These are phyloP conservation scores for Dactylellina sp. DNA, from an alignment of 2,329 filamentous ascomycete genomes.

Conservation along the genomic window DNA sequence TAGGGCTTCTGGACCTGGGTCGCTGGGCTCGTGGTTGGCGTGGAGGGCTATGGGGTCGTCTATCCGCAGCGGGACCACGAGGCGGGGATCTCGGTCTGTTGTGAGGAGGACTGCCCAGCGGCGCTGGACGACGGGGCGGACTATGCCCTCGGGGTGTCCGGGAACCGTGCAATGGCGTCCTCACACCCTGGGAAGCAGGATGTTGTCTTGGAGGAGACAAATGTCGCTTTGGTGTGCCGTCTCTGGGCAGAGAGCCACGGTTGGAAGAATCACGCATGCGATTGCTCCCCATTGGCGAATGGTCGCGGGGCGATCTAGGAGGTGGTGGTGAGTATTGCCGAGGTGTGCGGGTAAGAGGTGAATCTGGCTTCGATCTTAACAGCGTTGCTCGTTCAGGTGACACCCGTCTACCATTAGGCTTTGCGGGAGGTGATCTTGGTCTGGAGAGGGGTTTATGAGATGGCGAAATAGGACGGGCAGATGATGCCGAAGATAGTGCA, in stretches of 20 bases:
- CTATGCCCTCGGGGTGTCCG: constrained; percentile 22
- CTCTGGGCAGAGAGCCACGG: constrained; percentile 16
- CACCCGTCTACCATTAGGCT: constrained; percentile 26
- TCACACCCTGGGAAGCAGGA: constrained; percentile 13
- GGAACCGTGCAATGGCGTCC: constrained; percentile 19
- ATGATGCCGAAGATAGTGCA: constrained; percentile 38
- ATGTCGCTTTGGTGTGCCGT: constrained; percentile 36
- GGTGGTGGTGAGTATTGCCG: constrained; percentile 36
- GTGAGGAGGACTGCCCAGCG: not conserved
- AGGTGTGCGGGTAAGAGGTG: constrained; percentile 56
- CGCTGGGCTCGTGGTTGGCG: constrained; percentile 40
- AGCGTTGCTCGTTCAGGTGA: constrained; percentile 59
- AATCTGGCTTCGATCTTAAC: constrained; percentile 52
- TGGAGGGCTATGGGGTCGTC: constrained; percentile 36
- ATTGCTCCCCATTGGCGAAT: constrained; percentile 50
- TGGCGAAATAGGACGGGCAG: constrained; percentile 54
- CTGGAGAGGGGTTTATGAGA: constrained; percentile 55
- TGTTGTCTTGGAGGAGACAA: constrained; percentile 35
- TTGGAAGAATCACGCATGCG: constrained; percentile 20
- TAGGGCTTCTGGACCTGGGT: constrained; percentile 44
- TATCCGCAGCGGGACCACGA: constrained; percentile 44
- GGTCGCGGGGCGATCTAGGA: constrained; percentile 37
- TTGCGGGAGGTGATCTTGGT: constrained; percentile 58
- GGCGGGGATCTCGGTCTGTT: constrained; percentile 31
- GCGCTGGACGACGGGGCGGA: constrained; percentile 17